Base-by-base conservation (phyloP, 1,284 basidiomycete species). In the Abortiporus biennis region DNA sequence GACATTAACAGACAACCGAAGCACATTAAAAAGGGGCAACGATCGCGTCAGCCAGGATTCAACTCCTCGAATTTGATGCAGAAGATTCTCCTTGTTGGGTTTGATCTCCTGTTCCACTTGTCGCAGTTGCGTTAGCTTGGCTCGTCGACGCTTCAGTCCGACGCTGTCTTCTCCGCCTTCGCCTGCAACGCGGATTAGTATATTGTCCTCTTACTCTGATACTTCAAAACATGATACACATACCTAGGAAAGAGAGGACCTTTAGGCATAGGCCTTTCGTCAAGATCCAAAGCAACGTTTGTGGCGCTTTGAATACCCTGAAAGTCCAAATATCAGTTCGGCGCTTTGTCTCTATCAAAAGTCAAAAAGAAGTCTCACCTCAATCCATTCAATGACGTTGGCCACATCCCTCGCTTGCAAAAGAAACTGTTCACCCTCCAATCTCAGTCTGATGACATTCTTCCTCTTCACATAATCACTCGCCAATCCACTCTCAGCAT, bases 381-480 rank as follows among this genome's bases (percentile, higher is more conserved):
- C 95, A 54, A 99, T 95, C 92, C 94, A 95, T 51, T 90, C 82
- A 34, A 99, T 90, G 6, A 96, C 92, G 35, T 83, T 80, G 27
- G 80, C 74, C 35, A 94, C 85, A 59, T 90, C 86, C 41, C 77
- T 80, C 2, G 91, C 90, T 66, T 99, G 96, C 49, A 99, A 59
- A 58, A 99, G 68, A 64, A 99, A 99, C 68, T 99, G 95, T 69
- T 99, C 91, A 11, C 94, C 94, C 60, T 95, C 92, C 53, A 92
- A 72, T 44, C 96, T 69, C 24, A 98, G 80, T 20, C 95, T 76
- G n/a, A 99, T 92, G 29, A 98, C 93, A 62, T 98, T 91, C 66
- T 83, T 86, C 48, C 92, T 74, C 73, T 99, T 99, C 54, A 83
- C 50, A 64, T 99, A 99, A 64, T 99, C 95, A 41, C 91, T 94